Conservation (phyloP, 768 basidiomycete species). For the Leucosporidium scottii region DNA sequence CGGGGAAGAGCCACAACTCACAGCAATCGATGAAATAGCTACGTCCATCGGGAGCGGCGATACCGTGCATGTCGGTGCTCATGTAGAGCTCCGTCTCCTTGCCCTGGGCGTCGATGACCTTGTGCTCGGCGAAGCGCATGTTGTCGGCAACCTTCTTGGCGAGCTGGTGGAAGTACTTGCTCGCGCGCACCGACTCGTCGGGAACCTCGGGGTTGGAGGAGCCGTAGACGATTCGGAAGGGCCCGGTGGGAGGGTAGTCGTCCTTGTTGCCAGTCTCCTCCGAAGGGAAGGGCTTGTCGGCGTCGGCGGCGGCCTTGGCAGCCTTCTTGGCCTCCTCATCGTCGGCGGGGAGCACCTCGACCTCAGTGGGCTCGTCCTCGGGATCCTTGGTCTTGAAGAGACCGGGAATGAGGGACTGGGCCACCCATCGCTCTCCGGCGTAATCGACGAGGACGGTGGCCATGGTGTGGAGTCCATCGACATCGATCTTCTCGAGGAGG, state of each 20-base stretch:
- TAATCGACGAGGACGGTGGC: conserved; percentile 47
- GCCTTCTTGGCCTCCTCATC: conserved; percentile 26
- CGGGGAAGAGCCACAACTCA: conserved; percentile 2
- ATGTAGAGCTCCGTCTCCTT: conserved; percentile 42
- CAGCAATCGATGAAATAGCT: conserved; percentile 46
- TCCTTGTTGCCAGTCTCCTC: conserved; percentile 40
- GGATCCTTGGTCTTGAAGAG: conserved; percentile 42
- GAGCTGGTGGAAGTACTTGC: conserved; percentile 41
- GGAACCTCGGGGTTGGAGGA: conserved; percentile 43
- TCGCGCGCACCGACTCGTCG: conserved; percentile 27
- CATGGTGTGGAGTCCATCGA: conserved; percentile 38
- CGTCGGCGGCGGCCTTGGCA: conserved; percentile 18
- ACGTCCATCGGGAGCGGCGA: conserved; percentile 46
- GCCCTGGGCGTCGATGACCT: conserved; percentile 41
- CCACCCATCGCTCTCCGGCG: conserved; percentile 47
- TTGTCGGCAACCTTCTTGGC: conserved; percentile 43
- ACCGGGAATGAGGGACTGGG: conserved; percentile 46
- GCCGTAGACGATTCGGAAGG: conserved; percentile 47
- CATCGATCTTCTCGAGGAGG: conserved; percentile 45
- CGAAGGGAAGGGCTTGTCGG: conserved; percentile 25
- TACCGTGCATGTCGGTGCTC: conserved; percentile 45
- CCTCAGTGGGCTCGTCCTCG: conserved; percentile 32
- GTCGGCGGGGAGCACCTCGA: conserved; percentile 16
- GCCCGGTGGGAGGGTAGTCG: conserved; percentile 38
- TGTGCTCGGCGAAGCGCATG: conserved; percentile 44